These are phyloP conservation scores for Isabelozyma gotoi DNA, from an alignment of 805 yeast genomes.

Conservation along the genomic window DNA sequence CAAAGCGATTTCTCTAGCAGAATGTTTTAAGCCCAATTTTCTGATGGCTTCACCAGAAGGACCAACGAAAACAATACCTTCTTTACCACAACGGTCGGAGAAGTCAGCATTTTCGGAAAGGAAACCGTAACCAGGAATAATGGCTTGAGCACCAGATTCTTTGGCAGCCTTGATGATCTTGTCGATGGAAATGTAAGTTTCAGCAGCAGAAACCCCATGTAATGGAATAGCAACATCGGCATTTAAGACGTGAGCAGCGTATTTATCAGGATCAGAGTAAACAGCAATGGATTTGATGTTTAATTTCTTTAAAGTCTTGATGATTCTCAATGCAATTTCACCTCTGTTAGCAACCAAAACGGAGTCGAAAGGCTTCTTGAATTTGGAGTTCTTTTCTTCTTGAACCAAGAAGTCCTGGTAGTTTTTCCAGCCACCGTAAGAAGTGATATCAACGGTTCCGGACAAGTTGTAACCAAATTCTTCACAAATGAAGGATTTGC, in stretches of 20 bases:
- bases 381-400: constrained; percentile 19
- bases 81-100: constrained; percentile 80
- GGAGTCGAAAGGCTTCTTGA: constrained; percentile 63
- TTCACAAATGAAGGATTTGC: constrained; percentile 93
- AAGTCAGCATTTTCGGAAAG: constrained; percentile 95
- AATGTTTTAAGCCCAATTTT: constrained; percentile 89
- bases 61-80: constrained; percentile 92
- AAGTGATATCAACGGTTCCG: constrained; percentile 80
- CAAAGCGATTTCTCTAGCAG: constrained; percentile 92
- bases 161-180: constrained; percentile 87
- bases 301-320: constrained; percentile 79
- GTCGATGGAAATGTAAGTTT: constrained; percentile 83
- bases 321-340: constrained; percentile 94
- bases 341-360: constrained; percentile 98
- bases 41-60: constrained; percentile 93
- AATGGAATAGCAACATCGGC: constrained; percentile 84
- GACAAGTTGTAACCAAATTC: constrained; percentile 74
- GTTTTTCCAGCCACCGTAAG: constrained; percentile 83
- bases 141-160: constrained; percentile 84
- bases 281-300: constrained; percentile 81
- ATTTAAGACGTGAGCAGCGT: constrained; percentile 78
- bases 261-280: constrained; percentile 86
- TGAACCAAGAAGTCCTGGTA: constrained; percentile 46
- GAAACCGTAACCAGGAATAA: constrained; percentile 97
- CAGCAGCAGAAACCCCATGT: constrained; percentile 82